Base-by-base conservation (phyloP, 2,329 filamentous ascomycete species). In the Fonsecaea monophora region DNA sequence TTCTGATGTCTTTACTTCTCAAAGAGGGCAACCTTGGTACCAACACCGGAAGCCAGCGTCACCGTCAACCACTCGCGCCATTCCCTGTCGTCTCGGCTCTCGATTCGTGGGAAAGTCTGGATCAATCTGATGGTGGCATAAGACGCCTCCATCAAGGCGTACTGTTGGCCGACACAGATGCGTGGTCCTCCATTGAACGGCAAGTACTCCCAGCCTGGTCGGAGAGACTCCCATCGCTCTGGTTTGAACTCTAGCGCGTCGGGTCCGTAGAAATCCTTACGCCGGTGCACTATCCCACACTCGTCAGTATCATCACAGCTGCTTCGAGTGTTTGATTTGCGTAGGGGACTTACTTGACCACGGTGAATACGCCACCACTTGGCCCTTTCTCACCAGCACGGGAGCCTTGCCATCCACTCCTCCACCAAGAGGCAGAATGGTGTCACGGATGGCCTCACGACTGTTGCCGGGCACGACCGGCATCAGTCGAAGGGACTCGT, bases 11-110 rank as follows among this genome's bases (percentile, higher is more conserved):
- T 4, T 71, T 60, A 71, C 50, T 69, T 68, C 40, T 71, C 69
- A 57, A 66, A 71, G 18, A 71, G 56, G 3, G 69, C 67, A 7
- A 71, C 69, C 55, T 70, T 70, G 57, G 64, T 93, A 92, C 60
- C 89, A 84, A 10, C 92, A 91, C 0, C 90, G 90, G 82, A 96
- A 95, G 67, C 92, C 90, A 0, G 90, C 88, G 82, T 92, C 93
- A 70, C 83, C 92, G 84, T 94, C 95, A n/a, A 86, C 82, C 63
- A 96, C 92, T 74, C 90, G 91, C 69, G 61, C 71, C 71, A 73
- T 56, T 69, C 67, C 38, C 66, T 53, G 8, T 64, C 50, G 54
- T 73, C 72, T 9, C 71, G 64, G 61, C 69, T 76, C 73, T 88
- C 85, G 8, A 92, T 82, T 12, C 83, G 78, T 59, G 88, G 86